Base-by-base conservation (phyloP, 1,284 basidiomycete genomes). In the Tremellales sp. region DNA sequence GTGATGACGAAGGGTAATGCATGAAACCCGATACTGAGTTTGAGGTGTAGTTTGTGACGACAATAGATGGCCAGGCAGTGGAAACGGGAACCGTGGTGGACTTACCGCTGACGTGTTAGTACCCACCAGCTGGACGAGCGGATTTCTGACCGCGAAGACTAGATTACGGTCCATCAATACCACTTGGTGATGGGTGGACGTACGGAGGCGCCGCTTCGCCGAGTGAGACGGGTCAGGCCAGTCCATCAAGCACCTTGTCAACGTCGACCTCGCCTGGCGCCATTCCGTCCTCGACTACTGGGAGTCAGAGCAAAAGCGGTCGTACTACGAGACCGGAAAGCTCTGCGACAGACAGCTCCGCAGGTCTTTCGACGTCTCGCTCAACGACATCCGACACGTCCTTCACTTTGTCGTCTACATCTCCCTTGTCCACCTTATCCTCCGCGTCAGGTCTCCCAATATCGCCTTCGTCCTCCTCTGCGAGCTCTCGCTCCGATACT, bases 91-190 rank as follows among this genome's bases (percentile, higher is more conserved):
- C 40, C 13, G 44, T 64, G n/a, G 53, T 55, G 18, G 39, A 56
- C 12, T 40, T 61, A 1, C 61, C 61, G 5, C 36, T 58, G 27
- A 60, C 61, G 1, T 64, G 61, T 63, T 40, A 51, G 59, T 56
- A 44, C 42, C 34, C 44, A 18, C 12, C 45, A 29, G 42, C 45
- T 6, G 10, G 14, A 21, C 16, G 27, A 21, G 12, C 10, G 14
- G 9, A n/a, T 13, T 31, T 29, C 5, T n/a, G 12, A 16, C n/a
- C 34, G 22, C 47, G 38, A 43, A 28, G 25, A 22, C 12, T 24
- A 61, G 57, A 61, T 33, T 59, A 59, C 38, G 60, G 60, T 19
- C 51, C 53, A 3, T 57, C 57, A 1, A 61, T 61, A 26, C 60
- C 60, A 0, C 45, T 61, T 10, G 55, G 45, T 5, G 31, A 39